Evolutionary conservation across 176 grass and related monocot species (phyloP), one percentile per base, ranked within the genome.

Genomic region (Oryza meridionalis): DNA sequence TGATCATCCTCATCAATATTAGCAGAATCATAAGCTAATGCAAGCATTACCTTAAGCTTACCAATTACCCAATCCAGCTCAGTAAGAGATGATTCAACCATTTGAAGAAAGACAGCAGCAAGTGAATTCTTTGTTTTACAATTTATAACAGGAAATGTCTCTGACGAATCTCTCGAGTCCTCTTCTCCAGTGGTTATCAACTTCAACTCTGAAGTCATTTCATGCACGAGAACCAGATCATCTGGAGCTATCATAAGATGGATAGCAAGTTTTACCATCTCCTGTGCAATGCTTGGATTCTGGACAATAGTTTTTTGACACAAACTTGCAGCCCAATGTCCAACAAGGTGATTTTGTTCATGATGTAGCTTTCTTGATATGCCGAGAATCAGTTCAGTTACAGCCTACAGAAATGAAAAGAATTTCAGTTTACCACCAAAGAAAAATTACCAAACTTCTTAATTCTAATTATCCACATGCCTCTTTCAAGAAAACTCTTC

Each of bases 11-110:
- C 75, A 26, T 78, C 81, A 55, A 86, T 62, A 33, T 47, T 82
- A 82, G 70, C 40, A 85, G 69, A 83, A 81, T 78, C 84, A 68
- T 59, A 90, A 71, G 65, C 78, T 75, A 77, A 73, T 37, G 86
- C 33, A 86, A 89, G 81, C 61, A 89, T 81, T 81, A 65, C 70
- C 82, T 92, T 97, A 77, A 97, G 75, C 70, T 92, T 92, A 75
- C 81, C 73, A 76, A 91, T 25, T 72, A 79, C 61, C 95, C 92
- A 97, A 31, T 88, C 86, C 81, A 97, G 82, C 85, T 97, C 92
- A 84, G 78, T 47, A 84, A 97, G 66, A 80, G 90, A 94, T 75
- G 84, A 92, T 78, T 92, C 95, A 19, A 88, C 67, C 45, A 86
- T 82, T 79, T 88, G 86, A 84, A 94, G 85, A 77, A 91, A 85